These are phyloP conservation scores for Elaeis guineensis DNA, from an alignment of 176 grass and related monocot genomes.

Conservation along the genomic window DNA sequence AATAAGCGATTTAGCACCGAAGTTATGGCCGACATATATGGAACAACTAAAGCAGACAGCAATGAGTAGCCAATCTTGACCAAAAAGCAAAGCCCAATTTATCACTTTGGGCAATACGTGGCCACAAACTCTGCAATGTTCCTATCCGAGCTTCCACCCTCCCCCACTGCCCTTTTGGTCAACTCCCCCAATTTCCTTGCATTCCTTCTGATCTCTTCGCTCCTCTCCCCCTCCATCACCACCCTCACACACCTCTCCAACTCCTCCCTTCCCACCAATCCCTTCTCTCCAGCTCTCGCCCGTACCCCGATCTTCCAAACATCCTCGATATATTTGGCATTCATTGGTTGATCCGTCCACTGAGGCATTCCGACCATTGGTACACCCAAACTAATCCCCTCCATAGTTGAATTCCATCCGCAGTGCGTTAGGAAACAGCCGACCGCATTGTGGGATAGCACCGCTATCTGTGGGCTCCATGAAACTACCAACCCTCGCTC, in stretches of 20 bases:
- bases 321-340: constrained; percentile 70
- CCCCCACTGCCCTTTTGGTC: constrained; percentile 23
- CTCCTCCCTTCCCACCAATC: constrained; percentile 29
- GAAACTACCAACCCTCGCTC: constrained; percentile 29
- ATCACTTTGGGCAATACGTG: constrained; percentile 21
- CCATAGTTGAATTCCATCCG: constrained; percentile 79
- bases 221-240: constrained; percentile 40
- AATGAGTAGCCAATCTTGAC: no score
- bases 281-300: constrained; percentile 15
- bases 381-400: constrained; percentile 22
- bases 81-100: no score
- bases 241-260: constrained; percentile 9
- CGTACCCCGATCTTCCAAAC: constrained; percentile 52
- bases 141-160: constrained; percentile 34
- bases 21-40: no score
- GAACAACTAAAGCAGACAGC: no score
- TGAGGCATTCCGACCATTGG: constrained; percentile 42
- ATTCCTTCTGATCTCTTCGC: background rate
- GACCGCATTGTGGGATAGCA: constrained; percentile 48
- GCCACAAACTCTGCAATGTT: constrained; percentile 35
- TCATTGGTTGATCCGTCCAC: constrained; percentile 77
- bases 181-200: constrained; percentile 17
- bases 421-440: constrained; percentile 84
- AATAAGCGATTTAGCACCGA: no score
- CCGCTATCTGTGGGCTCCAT: constrained; percentile 72